Evolutionary conservation across 2,329 filamentous ascomycete species (phyloP).

Genomic region (Sporothrix protearum): DNA sequence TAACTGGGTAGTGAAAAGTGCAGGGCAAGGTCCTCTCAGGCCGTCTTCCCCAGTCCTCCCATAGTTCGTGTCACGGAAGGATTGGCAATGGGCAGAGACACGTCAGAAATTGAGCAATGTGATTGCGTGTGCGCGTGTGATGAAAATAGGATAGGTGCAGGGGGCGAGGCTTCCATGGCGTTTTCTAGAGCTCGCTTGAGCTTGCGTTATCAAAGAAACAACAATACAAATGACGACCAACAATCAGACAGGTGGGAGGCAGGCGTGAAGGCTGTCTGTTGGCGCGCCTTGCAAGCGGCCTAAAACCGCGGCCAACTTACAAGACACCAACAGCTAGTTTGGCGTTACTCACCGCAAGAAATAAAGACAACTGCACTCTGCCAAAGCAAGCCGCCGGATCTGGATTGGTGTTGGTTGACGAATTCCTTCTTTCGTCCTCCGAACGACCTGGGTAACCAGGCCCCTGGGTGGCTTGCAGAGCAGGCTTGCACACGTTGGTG

Average conservation of each 20-base stretch:
- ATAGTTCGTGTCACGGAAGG: constrained; percentile 15
- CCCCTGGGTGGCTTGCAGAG: neutral
- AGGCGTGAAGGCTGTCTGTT: neutral
- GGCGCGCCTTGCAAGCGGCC: neutral
- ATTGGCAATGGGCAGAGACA: constrained; percentile 10
- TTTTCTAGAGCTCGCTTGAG: constrained; percentile 17
- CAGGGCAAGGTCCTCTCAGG: neutral
- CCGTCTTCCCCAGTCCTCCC: neutral
- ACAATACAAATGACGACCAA: neutral
- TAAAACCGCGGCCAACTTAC: neutral
- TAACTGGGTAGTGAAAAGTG: too few species aligned
- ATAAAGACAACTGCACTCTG: neutral
- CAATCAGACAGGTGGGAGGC: neutral
- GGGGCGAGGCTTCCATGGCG: constrained; percentile 13
- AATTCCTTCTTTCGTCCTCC: neutral
- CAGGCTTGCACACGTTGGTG: neutral
- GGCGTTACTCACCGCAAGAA: neutral
- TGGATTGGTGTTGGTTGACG: neutral
- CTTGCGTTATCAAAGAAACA: neutral
- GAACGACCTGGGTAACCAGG: constrained; percentile 2
- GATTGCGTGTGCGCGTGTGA: neutral
- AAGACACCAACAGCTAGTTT: neutral
- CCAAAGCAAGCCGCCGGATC: neutral
- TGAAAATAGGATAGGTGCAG: constrained; percentile 7
- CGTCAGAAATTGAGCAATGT: constrained; percentile 15